These are phyloP conservation scores for Fusarium illudens DNA, from an alignment of 2,329 filamentous ascomycete species.

Conservation along the genomic window DNA sequence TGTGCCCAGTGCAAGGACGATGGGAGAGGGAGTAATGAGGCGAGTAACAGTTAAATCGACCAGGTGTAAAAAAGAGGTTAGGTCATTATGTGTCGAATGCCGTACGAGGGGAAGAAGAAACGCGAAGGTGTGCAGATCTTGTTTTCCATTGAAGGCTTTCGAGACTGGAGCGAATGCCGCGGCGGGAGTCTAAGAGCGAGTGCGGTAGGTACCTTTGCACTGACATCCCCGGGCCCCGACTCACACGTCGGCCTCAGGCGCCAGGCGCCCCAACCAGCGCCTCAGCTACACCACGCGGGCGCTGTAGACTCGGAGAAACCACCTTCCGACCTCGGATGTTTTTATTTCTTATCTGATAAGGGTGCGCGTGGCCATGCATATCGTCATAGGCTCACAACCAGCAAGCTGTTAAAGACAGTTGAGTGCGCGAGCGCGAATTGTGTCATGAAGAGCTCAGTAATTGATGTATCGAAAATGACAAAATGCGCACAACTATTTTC, in stretches of 20 bases:
- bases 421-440: neutral
- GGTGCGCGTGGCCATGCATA: conserved; percentile 20
- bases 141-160: conserved; percentile 36
- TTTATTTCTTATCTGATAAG: conserved; percentile 39
- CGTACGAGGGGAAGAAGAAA: conserved; percentile 32
- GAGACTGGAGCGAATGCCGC: conserved; percentile 38
- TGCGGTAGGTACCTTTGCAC: conserved; percentile 13
- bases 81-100: conserved; percentile 38
- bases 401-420: neutral
- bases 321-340: conserved; percentile 34
- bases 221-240: neutral
- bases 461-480: neutral
- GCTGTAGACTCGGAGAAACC: conserved; percentile 36
- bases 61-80: conserved; percentile 31
- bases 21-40: conserved; percentile 8
- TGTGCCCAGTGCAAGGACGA: conserved; percentile 20
- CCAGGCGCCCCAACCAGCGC: conserved; percentile 20
- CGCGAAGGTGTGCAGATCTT: conserved; percentile 34
- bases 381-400: conserved; percentile 33
- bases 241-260: conserved; percentile 28
- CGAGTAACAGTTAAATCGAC: conserved; percentile 35
- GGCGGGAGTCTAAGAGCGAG: conserved; percentile 8
- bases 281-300: conserved; percentile 18
- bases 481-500: neutral
- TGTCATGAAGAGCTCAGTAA: neutral